Conservation (phyloP, 805 yeast genomes). For the Saccharomycopsis olivae region DNA sequence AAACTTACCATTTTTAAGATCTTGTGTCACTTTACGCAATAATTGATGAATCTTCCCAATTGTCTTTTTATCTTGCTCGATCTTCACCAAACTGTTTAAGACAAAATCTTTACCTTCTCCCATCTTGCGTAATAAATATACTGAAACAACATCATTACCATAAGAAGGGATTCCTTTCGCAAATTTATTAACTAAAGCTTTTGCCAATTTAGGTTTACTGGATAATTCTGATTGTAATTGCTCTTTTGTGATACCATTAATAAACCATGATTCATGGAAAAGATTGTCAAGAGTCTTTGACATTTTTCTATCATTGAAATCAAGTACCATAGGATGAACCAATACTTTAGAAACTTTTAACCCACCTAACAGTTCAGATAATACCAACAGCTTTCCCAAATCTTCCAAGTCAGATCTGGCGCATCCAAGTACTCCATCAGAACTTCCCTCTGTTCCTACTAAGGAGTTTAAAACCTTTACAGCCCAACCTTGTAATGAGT, state of each 20-base stretch:
- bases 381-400: constrained; percentile 87
- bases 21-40: constrained; percentile 87
- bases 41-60: constrained; percentile 98
- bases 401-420: constrained; percentile 98
- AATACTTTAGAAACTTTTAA: constrained; percentile 95
- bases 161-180: constrained; percentile 98
- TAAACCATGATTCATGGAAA: constrained; percentile 89
- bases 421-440: constrained; percentile 85
- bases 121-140: too few relatives aligned
- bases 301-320: constrained; percentile 98
- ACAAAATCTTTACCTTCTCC: constrained; percentile 42
- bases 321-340: constrained; percentile 96
- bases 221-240: too few relatives aligned
- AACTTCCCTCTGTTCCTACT: constrained; percentile 60
- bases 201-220: too few relatives aligned
- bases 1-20: too few relatives aligned
- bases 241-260: too few relatives aligned
- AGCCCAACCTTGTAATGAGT: constrained; percentile 96
- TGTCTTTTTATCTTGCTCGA: constrained; percentile 91
- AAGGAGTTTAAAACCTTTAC: constrained; percentile 84
- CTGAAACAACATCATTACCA: constrained; percentile 98
- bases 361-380: constrained; percentile 83
- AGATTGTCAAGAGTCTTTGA: constrained; percentile 95
- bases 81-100: constrained; percentile 90
- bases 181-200: constrained; percentile 78